Evolutionary conservation across 352 stramenopile species (phyloP), one percentile per base, ranked within the genome.

Genomic region (Phytophthora sansomeana): DNA sequence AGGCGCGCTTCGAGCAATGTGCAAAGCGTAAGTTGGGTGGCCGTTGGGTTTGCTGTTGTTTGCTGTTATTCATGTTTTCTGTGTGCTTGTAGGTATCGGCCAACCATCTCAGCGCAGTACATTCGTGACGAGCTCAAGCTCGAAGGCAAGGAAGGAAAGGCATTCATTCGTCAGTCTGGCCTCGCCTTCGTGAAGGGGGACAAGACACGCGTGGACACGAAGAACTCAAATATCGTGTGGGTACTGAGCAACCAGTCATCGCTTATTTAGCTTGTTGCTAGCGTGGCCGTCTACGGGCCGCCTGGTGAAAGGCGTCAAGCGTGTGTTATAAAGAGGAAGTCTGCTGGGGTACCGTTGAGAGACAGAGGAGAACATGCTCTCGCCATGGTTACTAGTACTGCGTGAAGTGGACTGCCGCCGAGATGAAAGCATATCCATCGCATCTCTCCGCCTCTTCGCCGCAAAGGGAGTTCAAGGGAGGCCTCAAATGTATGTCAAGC

Each of bases 151-250:
- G 53, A 87, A 55, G 87, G 83, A 60, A 80, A 91, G 41, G 62
- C 63, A 13, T 96, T 96, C 58, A 84, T 96, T 35, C 62, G 79
- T 49, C 80, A 96, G 59, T 85, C 79, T 61, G 89, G 89, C 41
- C 60, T 96, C 41, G 72, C 73, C 38, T 89, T 91, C 28, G 67
- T 94, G 17, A 82, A 81, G 43, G 81, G 78, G 41, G 82, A 85
- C 59, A 87, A 84, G 46, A 72, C 64, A 5, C 73, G 87, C 28
- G 81, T 94, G 28, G 86, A 96, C 58, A 93, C 81, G 29, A 96
- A 95, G 63, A 79, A 65, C 42, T 95, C 88, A 26, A 83, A 93
- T 43, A 92, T 96, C 54, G 88, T 95, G 6, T 93, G 85, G 81
- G 82, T 85, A 48, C 77, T 96, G 51, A 86, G 85, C 54, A 80